These are phyloP conservation scores for Aspergillus avenaceus DNA, from an alignment of 495 filamentous ascomycete genomes.

Conservation along the genomic window DNA sequence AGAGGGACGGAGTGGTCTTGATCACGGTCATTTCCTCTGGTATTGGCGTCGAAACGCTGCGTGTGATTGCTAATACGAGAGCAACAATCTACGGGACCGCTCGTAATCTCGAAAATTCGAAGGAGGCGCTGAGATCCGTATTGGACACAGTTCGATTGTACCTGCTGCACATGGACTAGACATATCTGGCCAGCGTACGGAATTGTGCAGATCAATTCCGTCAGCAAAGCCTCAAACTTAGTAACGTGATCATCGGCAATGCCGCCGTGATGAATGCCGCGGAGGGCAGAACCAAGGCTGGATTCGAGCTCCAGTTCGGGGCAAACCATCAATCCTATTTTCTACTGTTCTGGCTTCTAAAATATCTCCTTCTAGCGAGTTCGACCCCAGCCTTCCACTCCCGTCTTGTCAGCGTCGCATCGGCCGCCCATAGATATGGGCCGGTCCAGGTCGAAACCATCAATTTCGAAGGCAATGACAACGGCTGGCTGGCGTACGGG, in stretches of 20 bases:
- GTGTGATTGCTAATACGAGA: neutral
- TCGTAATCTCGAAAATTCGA: neutral
- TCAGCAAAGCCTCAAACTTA: neutral
- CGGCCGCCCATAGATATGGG: constrained; percentile 27
- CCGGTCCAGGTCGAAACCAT: constrained; percentile 24
- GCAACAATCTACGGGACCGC: neutral
- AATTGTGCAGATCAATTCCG: neutral
- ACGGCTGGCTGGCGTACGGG: constrained; percentile 29
- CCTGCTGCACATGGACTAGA: neutral
- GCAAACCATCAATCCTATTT: constrained; percentile 51
- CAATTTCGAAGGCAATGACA: constrained; percentile 31
- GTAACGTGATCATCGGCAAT: neutral
- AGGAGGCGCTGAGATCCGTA: neutral
- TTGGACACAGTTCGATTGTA: neutral
- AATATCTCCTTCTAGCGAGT: constrained; percentile 35
- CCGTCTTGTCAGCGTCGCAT: constrained; percentile 40
- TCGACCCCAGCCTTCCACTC: constrained; percentile 35
- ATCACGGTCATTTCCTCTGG: neutral
- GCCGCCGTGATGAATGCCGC: constrained; percentile 42
- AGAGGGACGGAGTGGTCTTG: neutral
- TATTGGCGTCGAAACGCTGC: neutral
- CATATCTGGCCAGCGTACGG: neutral
- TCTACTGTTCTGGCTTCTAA: constrained; percentile 46
- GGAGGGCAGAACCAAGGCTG: constrained; percentile 35
- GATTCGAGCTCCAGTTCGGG: constrained; percentile 45